Evolutionary conservation across 2,329 filamentous ascomycete species (phyloP), one percentile per base, ranked within the genome.

Genomic region (Fusarium foetens): DNA sequence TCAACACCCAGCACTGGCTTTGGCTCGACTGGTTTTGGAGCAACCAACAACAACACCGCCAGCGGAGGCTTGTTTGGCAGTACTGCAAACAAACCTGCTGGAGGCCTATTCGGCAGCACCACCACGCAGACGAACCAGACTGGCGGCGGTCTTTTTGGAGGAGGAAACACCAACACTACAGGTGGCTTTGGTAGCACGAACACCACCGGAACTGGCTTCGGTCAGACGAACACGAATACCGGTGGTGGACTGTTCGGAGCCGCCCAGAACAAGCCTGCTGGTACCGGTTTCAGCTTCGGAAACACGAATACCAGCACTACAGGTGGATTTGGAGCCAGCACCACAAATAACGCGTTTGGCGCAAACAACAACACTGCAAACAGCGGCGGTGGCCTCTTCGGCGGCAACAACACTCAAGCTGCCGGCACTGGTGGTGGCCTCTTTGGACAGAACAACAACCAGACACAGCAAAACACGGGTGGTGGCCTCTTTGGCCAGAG

Each of bases 231-330:
- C 39, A 77, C 66, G 63, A 79, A 76, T 51, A 76, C 70, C 48
- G 57, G 72, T 31, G 80, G 82, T 41, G 79, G 81, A 48, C 73
- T 87, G 5, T 86, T 89, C 57, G 86, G 84, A 25, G 81, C 76
- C 63, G 79, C 76, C 25, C 81, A 83, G 66, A 81, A 79, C 63
- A 83, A 83, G 66, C 79, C 83, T 42, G 75, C 76, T 13, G 77
- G 76, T 21, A 76, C 74, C 39, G 80, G 83, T 1, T 84, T 84
- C 67, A 82, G 79, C 55, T 85, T 85, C 41, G 83, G 83, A 33
- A 87, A 84, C 68, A 81, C 85, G 13, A 77, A 70, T 43, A 81
- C 70, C 55, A 78, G 74, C 35, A 63, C 71, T 19, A 65, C 72
- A 3, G 39, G 66, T 64, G 77, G 72, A 14, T 80, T 81, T 61